Percentiles rank a stretch among this genome's conserved stretches.
phyloP scores from a whole-genome alignment of 1,284 basidiomycete genomes.

The Pyrrhoderma noxium region DNA sequence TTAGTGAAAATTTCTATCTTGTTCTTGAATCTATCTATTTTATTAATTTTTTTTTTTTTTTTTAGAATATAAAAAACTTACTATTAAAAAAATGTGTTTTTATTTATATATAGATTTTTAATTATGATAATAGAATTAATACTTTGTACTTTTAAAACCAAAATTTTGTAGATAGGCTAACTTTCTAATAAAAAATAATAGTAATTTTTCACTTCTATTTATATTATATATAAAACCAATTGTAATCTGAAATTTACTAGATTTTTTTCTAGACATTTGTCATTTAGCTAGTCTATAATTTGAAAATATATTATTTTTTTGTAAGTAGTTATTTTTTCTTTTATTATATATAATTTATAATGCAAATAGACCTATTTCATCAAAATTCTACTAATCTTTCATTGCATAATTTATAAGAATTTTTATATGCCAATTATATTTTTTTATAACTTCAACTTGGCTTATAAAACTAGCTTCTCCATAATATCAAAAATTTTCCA shows the following conservation, averaged over 20 bases:
- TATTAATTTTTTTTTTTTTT: constrained; percentile 3
- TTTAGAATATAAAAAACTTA: constrained; percentile 19
- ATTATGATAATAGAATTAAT: constrained; percentile 28
- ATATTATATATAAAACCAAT: constrained; percentile 27
- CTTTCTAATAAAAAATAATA: constrained; percentile 30
- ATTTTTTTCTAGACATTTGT: constrained; percentile 28
- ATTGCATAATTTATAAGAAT: constrained; percentile 22
- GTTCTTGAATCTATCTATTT: constrained; percentile 22
- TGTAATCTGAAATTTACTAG: constrained; percentile 27
- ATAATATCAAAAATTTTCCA: constrained; percentile 27
- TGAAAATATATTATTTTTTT: constrained; percentile 22
- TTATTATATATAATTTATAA: constrained; percentile 17
- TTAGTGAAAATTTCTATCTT: constrained; percentile 21
- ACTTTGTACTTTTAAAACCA: constrained; percentile 19
- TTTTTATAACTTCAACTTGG: constrained; percentile 22
- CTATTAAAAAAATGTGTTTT: constrained; percentile 28
- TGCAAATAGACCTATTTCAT: constrained; percentile 31
- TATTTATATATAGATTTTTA: constrained; percentile 34
- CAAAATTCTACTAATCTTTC: constrained; percentile 29
- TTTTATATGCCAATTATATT: constrained; percentile 18
- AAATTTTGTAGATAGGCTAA: constrained; percentile 26
- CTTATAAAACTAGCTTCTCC: constrained; percentile 34
- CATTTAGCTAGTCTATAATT: constrained; percentile 27
- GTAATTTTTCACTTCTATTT: constrained; percentile 26
- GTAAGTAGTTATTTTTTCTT: not conserved